These are phyloP conservation scores for Metarhizium robertsii DNA, from an alignment of 2,329 filamentous ascomycete species.

Conservation along the genomic window DNA sequence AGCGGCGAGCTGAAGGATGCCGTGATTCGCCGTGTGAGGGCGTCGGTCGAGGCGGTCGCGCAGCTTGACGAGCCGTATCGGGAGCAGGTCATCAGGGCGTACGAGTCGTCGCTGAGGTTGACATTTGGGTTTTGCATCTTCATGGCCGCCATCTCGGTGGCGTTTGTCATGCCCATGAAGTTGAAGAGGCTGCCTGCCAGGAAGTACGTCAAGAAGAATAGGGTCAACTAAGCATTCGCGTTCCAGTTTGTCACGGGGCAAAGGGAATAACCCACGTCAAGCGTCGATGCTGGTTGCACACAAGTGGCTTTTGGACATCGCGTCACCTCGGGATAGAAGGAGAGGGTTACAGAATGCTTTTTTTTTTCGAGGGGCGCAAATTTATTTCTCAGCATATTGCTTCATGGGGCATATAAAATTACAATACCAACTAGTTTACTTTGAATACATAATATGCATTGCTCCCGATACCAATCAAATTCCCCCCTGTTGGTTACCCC, in stretches of 20 bases:
- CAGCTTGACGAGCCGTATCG: conserved; percentile 33
- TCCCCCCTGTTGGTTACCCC: neutral
- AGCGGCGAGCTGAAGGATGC: conserved; percentile 46
- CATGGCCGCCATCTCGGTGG: conserved; percentile 37
- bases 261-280: no score
- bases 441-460: neutral
- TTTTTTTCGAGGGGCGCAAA: no score
- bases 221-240: neutral
- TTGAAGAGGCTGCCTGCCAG: conserved; percentile 41
- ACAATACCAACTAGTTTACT: no score
- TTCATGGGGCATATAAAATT: no score
- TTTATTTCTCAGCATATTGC: no score
- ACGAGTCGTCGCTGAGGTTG: conserved; percentile 39
- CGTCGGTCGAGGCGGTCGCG: conserved; percentile 45
- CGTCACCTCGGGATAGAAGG: no score
- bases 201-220: conserved; percentile 16
- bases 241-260: neutral
- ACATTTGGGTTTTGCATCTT: conserved; percentile 34
- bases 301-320: no score
- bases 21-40: conserved; percentile 41
- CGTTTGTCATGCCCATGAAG: conserved; percentile 40
- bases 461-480: neutral
- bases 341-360: no score
- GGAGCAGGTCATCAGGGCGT: conserved; percentile 46
- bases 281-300: no score